Conservation (phyloP, 805 yeast species). For the Wickerhamiella shivajii region DNA sequence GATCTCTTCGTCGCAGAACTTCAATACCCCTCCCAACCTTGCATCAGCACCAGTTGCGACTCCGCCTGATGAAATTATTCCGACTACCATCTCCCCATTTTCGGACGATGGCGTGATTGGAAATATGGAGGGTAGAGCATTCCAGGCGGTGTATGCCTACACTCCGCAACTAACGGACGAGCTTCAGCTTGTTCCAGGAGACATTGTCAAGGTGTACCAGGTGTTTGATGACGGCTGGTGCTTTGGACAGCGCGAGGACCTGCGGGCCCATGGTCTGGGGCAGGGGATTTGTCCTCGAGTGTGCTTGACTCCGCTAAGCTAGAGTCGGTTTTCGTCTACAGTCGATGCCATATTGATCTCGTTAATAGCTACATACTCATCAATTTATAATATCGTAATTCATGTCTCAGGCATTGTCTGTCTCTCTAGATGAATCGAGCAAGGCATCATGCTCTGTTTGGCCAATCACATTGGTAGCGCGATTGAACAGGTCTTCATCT, state of each 20-base stretch:
- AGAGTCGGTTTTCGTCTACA: not conserved
- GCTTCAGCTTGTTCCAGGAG: constrained; percentile 49
- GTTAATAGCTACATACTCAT: not conserved
- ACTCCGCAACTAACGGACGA: constrained; percentile 76
- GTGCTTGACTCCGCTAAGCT: constrained; percentile 11
- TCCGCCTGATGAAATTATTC: not conserved
- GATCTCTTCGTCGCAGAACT: too few species aligned
- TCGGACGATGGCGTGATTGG: constrained; percentile 15
- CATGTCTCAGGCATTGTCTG: not conserved
- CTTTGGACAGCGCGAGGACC: constrained; percentile 33
- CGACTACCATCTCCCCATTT: not conserved
- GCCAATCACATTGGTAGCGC: constrained; percentile 8
- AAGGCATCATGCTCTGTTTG: constrained; percentile 7
- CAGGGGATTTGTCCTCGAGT: constrained; percentile 16
- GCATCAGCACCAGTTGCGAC: not conserved
- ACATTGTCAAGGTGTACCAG: constrained; percentile 58
- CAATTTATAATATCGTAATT: not conserved
- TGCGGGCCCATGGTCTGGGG: not conserved
- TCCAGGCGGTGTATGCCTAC: constrained; percentile 56
- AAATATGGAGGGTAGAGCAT: constrained; percentile 21
- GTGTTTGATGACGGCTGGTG: constrained; percentile 93
- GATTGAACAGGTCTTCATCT: constrained; percentile 10
- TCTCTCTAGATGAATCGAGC: not conserved
- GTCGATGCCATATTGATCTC: too few species aligned
- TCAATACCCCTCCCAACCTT: too few species aligned